These are phyloP conservation scores for Leishmania gerbilli DNA, from an alignment of 208 protist species.

Conservation along the genomic window DNA sequence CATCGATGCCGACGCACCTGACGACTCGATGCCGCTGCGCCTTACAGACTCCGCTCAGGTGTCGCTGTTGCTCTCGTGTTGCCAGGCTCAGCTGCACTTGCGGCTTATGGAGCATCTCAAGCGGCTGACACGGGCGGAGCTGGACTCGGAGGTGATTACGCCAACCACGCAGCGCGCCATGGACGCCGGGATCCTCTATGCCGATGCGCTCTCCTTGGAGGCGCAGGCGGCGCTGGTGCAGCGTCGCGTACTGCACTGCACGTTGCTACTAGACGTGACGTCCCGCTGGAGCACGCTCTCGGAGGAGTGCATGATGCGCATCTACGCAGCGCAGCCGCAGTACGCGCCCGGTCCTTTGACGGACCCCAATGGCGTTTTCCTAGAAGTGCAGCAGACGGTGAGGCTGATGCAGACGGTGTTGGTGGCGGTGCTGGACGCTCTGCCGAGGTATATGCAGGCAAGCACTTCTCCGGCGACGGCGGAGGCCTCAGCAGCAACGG, in stretches of 20 bases:
- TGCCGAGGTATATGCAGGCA: slow-evolving; percentile 8
- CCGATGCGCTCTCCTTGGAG: slow-evolving; percentile 17
- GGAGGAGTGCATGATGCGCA: slow-evolving; percentile 30
- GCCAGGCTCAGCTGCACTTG: slow-evolving; percentile 35
- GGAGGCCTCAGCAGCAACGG: not conserved
- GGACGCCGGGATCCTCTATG: slow-evolving; percentile 21
- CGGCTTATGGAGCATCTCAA: slow-evolving; percentile 29
- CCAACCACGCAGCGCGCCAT: slow-evolving; percentile 32
- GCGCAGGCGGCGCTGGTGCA: slow-evolving; percentile 16
- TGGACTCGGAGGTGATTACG: slow-evolving; percentile 18
- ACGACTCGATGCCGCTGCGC: not conserved
- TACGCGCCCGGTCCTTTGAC: slow-evolving; percentile 29
- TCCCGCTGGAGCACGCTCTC: slow-evolving; percentile 23
- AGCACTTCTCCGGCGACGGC: slow-evolving; percentile 3
- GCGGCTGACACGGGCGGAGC: slow-evolving; percentile 15
- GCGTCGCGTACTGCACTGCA: slow-evolving; percentile 39
- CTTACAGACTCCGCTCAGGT: slow-evolving; percentile 25
- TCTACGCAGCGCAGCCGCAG: slow-evolving; percentile 25
- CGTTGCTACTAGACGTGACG: slow-evolving; percentile 36
- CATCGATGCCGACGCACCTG: not conserved
- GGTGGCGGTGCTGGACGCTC: slow-evolving; percentile 37
- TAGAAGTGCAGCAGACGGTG: slow-evolving; percentile 53
- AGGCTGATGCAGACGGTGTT: slow-evolving; percentile 38
- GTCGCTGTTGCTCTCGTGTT: slow-evolving; percentile 31
- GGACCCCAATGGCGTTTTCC: slow-evolving; percentile 67